These are phyloP conservation scores for Lasiosphaeria hispida DNA, from an alignment of 495 filamentous ascomycete genomes.

Conservation along the genomic window DNA sequence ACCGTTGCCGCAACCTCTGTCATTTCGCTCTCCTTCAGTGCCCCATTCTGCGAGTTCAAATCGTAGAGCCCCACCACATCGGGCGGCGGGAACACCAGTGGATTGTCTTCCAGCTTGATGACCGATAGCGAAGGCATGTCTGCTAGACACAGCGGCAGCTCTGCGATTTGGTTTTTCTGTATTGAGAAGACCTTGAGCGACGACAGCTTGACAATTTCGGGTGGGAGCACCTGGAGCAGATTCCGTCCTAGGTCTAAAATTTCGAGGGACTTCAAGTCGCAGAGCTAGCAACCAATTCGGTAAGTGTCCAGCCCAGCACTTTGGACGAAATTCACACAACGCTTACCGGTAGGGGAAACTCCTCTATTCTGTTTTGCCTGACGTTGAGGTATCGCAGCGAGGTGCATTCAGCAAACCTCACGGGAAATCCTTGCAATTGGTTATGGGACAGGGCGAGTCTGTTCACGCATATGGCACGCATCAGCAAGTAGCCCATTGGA, in stretches of 20 bases:
- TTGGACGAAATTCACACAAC: conserved; percentile 16
- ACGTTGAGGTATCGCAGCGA: conserved; percentile 95
- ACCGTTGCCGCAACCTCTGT: conserved; percentile 67
- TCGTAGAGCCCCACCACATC: conserved; percentile 53
- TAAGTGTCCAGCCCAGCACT: conserved; percentile 6
- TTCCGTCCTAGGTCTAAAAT: conserved; percentile 91
- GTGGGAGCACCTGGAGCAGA: conserved; percentile 71
- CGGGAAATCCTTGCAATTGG: conserved; percentile 71
- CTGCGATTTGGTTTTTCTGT: conserved; percentile 79
- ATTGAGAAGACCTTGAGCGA: conserved; percentile 75
- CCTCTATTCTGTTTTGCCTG: conserved; percentile 77
- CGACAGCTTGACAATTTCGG: conserved; percentile 73
- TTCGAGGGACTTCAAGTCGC: conserved; percentile 80
- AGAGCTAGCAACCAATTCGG: conserved; percentile 47
- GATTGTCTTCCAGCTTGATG: conserved; percentile 84
- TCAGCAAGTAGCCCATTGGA: neutral
- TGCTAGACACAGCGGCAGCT: conserved; percentile 76
- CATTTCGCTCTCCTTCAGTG: conserved; percentile 47
- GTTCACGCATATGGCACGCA: conserved; percentile 13
- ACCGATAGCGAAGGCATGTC: conserved; percentile 87
- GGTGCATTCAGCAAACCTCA: conserved; percentile 79
- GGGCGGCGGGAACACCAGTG: conserved; percentile 65
- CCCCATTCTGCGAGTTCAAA: conserved; percentile 43
- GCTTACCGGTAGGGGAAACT: conserved; percentile 84
- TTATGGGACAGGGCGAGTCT: conserved; percentile 92